Evolutionary conservation across 805 yeast genomes (phyloP).

Genomic region (Candida ovalis): DNA sequence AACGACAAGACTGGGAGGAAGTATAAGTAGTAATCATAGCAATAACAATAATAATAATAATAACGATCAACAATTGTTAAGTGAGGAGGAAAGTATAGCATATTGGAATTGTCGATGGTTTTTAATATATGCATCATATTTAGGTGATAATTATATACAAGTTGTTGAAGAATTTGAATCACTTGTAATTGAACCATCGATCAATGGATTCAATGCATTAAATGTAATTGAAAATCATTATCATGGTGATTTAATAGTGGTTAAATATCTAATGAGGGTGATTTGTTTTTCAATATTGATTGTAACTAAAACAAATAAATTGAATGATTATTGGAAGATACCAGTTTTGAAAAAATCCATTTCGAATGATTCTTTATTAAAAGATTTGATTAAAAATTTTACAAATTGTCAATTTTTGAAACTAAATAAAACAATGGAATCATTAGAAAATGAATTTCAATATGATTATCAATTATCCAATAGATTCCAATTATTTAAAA

Average conservation of each 20-base stretch:
- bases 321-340: constrained; percentile 9
- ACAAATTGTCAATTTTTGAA: constrained; percentile 25
- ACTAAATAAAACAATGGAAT: constrained; percentile 14
- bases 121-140: constrained; percentile 23
- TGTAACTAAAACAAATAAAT: constrained; percentile 9
- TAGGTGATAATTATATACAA: constrained; percentile 19
- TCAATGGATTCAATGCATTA: constrained; percentile 14
- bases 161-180: constrained; percentile 22
- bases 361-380: constrained; percentile 17
- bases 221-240: constrained; percentile 16
- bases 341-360: constrained; percentile 18
- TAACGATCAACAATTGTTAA: constrained; percentile 3
- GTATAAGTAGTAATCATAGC: too few relatives aligned
- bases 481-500: constrained; percentile 22
- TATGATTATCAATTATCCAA: constrained; percentile 21
- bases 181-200: constrained; percentile 9
- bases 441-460: constrained; percentile 10
- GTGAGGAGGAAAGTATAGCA: constrained; percentile 18
- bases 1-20: too few relatives aligned
- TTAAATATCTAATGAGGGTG: constrained; percentile 16
- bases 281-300: constrained; percentile 20
- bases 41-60: neutral
- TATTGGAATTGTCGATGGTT: constrained; percentile 31
- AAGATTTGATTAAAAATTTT: constrained; percentile 21
- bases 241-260: constrained; percentile 15